Evolutionary conservation across 2,329 filamentous ascomycete genomes (phyloP), one percentile per base, ranked within the genome.

Genomic region (Nothomitra cinnamomea): DNA sequence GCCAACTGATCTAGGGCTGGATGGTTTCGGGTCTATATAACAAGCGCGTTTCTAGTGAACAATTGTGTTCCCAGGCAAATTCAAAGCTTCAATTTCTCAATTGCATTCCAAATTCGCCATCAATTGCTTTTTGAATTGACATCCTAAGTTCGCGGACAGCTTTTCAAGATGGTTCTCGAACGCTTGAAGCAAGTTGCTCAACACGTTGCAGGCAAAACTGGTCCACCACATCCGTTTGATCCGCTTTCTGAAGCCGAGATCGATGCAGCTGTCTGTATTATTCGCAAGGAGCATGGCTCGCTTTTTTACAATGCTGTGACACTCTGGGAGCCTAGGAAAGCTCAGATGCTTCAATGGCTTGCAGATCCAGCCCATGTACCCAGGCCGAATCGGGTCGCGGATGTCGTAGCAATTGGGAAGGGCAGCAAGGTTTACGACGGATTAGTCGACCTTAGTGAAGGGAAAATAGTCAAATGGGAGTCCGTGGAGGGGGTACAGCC

Each of bases 271-370:
- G 82, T 88, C 51, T 69, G 75, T 1, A 71, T 86, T 32, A 74
- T 94, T 58, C 80, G 79, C 57, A 78, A 82, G 60, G 74, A 83
- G 56, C 74, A 94, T 64, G 73, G 79, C 55, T 73, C 82, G 50
- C 74, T 94, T 56, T 80, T 81, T 66, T 95, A 89, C 77, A 92
- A 95, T 71, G 85, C 88, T 1, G 82, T 95, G 54, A 85, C 86
- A 1, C 72, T 94, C 25, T 82, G 81, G 61, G 88, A 95, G 72
- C 88, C 88, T 50, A 83, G 83, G 58, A 95, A 95, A 73, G 79
- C 76, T 47, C 80, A 87, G 61, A 88, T 94, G 85, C 73, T 81
- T 64, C 77, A 76, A 56, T 95, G 87, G 87, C 69, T 94, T 12
- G 79, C 76, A 50, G 73, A 80, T 55, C 79, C 84, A 0, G 69